Conservation (phyloP, 768 basidiomycete genomes). For the Tulasnella sp. region DNA sequence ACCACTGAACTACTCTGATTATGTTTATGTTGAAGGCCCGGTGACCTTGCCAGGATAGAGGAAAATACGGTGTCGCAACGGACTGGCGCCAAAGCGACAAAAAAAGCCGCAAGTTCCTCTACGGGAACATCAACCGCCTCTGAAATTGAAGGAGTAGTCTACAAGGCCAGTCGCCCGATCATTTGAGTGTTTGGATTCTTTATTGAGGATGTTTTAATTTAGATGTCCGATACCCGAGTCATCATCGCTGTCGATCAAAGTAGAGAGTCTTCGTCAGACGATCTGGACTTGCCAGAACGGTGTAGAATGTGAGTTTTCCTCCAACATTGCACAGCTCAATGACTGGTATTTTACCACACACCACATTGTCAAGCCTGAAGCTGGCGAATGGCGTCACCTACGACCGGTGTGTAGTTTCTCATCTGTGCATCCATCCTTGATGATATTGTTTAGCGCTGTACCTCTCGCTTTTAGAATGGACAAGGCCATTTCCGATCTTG, state of each 20-base stretch:
- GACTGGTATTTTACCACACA: too few relatives aligned
- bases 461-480: conserved; percentile 69
- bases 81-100: conserved; percentile 15
- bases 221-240: conserved; percentile 76
- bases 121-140: conserved; percentile 20
- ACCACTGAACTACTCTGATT: neutral
- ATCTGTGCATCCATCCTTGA: neutral
- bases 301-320: conserved; percentile 44
- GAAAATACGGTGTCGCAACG: conserved; percentile 39
- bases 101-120: neutral
- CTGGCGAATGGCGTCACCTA: conserved; percentile 88
- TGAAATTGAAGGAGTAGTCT: conserved; percentile 68
- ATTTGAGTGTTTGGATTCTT: neutral
- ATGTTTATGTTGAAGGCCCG: conserved; percentile 42
- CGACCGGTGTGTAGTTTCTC: conserved; percentile 45
- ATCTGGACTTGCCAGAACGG: conserved; percentile 73
- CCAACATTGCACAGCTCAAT: neutral
- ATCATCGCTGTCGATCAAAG: conserved; percentile 66
- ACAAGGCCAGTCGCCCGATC: conserved; percentile 42
- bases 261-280: conserved; percentile 43
- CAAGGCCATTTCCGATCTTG: conserved; percentile 59
- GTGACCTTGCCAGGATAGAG: conserved; percentile 82
- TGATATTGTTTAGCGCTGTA: too few relatives aligned
- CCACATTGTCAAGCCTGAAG: conserved; percentile 42
- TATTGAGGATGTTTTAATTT: neutral